Evolutionary conservation across 352 stramenopile species (phyloP).

Genomic region (Phytophthora ohioensis): DNA sequence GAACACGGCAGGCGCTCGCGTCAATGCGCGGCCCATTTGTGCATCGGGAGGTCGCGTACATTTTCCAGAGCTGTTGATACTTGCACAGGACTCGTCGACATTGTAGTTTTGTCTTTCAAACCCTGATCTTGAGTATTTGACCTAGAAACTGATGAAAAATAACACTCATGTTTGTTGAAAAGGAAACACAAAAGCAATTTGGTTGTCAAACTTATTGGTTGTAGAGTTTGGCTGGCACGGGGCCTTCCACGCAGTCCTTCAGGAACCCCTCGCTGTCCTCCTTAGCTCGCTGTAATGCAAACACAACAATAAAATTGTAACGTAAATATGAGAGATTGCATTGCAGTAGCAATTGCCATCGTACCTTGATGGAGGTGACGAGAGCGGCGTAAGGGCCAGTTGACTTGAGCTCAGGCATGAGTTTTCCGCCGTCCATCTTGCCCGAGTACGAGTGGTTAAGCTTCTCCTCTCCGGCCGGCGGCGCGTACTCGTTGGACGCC

Average conservation of each 20-base stretch:
- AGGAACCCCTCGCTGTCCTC: conserved; percentile 83
- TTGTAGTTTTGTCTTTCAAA: conserved; percentile 26
- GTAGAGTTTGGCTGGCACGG: conserved; percentile 70
- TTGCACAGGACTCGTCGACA: conserved; percentile 18
- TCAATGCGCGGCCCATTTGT: conserved; percentile 20
- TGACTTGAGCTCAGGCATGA: conserved; percentile 74
- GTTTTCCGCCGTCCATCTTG: conserved; percentile 69
- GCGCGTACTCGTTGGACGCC: conserved; percentile 78
- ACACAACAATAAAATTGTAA: neutral
- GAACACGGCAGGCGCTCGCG: neutral
- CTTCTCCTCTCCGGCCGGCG: conserved; percentile 40
- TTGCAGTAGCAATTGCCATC: neutral
- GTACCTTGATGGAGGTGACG: conserved; percentile 80
- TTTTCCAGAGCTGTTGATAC: conserved; percentile 16
- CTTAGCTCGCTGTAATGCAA: conserved; percentile 63
- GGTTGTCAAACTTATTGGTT: conserved; percentile 48
- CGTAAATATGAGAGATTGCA: neutral
- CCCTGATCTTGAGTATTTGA: conserved; percentile 7
- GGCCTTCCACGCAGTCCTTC: conserved; percentile 86
- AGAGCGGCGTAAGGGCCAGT: conserved; percentile 73
- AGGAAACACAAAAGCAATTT: neutral
- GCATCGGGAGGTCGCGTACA: conserved; percentile 8
- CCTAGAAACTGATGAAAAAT: conserved; percentile 43
- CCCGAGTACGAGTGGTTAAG: conserved; percentile 76
- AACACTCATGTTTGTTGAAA: conserved; percentile 37